Percentiles rank a stretch among this genome's conserved stretches.
Conservation (phyloP, 352 stramenopile species). For the Pythium sukuiense region DNA sequence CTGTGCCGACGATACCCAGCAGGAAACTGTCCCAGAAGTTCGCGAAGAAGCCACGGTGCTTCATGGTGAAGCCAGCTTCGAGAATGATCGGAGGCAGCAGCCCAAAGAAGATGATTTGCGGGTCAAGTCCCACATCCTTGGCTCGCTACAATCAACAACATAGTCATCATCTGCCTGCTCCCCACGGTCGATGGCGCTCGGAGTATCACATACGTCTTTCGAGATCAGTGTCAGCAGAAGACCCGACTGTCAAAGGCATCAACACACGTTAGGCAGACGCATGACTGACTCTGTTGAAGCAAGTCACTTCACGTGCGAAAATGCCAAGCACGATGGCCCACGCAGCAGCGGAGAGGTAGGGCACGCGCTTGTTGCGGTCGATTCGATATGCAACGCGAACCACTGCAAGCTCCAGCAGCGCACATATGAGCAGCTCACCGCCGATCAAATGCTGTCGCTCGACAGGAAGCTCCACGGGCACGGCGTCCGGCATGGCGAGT, state of each 20-base stretch:
- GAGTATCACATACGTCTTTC: slow-evolving; percentile 21
- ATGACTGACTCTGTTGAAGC: no score
- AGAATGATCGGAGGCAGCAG: slow-evolving; percentile 63
- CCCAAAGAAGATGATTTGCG: slow-evolving; percentile 58
- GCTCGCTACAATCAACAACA: slow-evolving; percentile 18
- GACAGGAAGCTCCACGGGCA: slow-evolving; percentile 4
- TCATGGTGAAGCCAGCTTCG: slow-evolving; percentile 58
- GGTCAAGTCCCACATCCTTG: slow-evolving; percentile 40
- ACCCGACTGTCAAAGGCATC: slow-evolving; percentile 4
- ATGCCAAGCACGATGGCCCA: slow-evolving; percentile 61
- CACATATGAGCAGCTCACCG: slow-evolving; percentile 46
- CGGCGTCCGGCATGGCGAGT: slow-evolving; percentile 1
- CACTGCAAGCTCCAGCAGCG: slow-evolving; percentile 47
- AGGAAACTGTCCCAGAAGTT: slow-evolving; percentile 45
- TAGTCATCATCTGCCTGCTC: no score
- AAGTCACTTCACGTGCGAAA: slow-evolving; percentile 21
- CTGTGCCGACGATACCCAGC: slow-evolving; percentile 48
- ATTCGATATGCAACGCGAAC: slow-evolving; percentile 63
- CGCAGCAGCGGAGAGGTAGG: slow-evolving; percentile 45
- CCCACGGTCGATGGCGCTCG: neutral
- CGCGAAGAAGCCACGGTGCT: slow-evolving; percentile 57
- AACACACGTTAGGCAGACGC: no score
- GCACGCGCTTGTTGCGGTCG: slow-evolving; percentile 35
- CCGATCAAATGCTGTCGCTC: slow-evolving; percentile 37
- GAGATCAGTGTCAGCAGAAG: slow-evolving; percentile 20